Evolutionary conservation across 306 rosid genomes (phyloP), one percentile per base, ranked within the genome.

Genomic region (Hylodesmum podocarpum): DNA sequence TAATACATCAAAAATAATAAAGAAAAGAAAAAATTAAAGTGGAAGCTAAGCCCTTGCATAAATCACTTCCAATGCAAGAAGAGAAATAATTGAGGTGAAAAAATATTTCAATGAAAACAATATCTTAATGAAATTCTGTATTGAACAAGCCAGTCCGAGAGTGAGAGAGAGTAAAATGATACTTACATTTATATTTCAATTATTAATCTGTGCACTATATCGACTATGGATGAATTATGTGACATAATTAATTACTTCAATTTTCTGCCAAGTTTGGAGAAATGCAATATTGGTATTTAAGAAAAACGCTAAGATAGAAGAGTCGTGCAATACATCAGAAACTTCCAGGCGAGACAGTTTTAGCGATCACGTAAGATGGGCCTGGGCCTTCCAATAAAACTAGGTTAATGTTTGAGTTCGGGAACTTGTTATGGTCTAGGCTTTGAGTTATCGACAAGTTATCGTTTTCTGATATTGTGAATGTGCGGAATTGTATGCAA

Each of bases 321-420:
- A 78, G 70, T 21, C 51, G 50, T 69, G 70, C 22, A 3, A 37
- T 15, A 4, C 6, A 50, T 0, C 2, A 49, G 14, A 44, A 55
- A 3, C 24, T 40, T 36, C 2, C 6, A 22, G 29, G n/a, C 24
- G 6, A 25, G 61, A 36, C 59, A 25, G 49, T 53, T 40, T 41
- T 39, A 28, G 58, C 58, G 81, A 68, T 59, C 77, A 69, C 53
- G 11, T 58, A 8, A 70, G 10, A 43, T 70, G 77, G 77, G 75
- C 63, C 50, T 6, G 16, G 10, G 40, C 12, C 8, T 16, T 5
- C 12, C 3, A 29, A 5, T 8, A 6, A 34, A 16, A n/a, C n/a
- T n/a, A n/a, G n/a, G 72, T 33, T 31, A 64, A 66, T 66, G 33
- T 36, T 24, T 76, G 18, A 24, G 10, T 49, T 37, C 19, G 25